Evolutionary conservation across 2,329 filamentous ascomycete species (phyloP).

Genomic region (Rutstroemia sydowiana): DNA sequence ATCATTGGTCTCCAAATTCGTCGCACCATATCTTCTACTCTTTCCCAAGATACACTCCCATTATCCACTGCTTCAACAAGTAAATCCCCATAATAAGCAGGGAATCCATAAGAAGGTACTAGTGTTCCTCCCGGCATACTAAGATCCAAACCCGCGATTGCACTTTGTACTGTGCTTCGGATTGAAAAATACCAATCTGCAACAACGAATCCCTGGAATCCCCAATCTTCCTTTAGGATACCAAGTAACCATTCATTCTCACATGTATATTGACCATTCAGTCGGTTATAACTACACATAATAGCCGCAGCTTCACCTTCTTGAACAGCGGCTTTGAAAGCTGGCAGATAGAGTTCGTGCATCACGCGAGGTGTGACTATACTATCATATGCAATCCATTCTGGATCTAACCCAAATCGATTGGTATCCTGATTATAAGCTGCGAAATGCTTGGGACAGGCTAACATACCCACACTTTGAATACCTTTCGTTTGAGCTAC

Average conservation of each 20-base stretch:
- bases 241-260: slow-evolving; percentile 75
- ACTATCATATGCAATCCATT: not conserved
- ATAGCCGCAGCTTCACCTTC: slow-evolving; percentile 58
- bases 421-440: slow-evolving; percentile 35
- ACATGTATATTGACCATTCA: slow-evolving; percentile 62
- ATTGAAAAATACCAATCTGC: slow-evolving; percentile 81
- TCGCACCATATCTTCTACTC: slow-evolving; percentile 57
- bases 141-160: slow-evolving; percentile 73
- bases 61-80: slow-evolving; percentile 48
- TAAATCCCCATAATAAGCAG: slow-evolving; percentile 18
- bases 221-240: slow-evolving; percentile 74
- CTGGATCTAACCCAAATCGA: not conserved
- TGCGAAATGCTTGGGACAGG: slow-evolving; percentile 40
- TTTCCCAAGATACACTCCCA: slow-evolving; percentile 56
- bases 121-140: slow-evolving; percentile 16
- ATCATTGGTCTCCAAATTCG: slow-evolving; percentile 31
- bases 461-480: slow-evolving; percentile 33
- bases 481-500: slow-evolving; percentile 36
- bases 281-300: slow-evolving; percentile 75
- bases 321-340: not conserved
- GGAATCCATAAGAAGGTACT: slow-evolving; percentile 2
- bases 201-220: slow-evolving; percentile 79
- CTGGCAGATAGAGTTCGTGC: not conserved
- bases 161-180: slow-evolving; percentile 67
- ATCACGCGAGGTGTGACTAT: not conserved